These are phyloP conservation scores for Trichocomaceae sp. DNA, from an alignment of 2,329 filamentous ascomycete genomes.

Conservation along the genomic window DNA sequence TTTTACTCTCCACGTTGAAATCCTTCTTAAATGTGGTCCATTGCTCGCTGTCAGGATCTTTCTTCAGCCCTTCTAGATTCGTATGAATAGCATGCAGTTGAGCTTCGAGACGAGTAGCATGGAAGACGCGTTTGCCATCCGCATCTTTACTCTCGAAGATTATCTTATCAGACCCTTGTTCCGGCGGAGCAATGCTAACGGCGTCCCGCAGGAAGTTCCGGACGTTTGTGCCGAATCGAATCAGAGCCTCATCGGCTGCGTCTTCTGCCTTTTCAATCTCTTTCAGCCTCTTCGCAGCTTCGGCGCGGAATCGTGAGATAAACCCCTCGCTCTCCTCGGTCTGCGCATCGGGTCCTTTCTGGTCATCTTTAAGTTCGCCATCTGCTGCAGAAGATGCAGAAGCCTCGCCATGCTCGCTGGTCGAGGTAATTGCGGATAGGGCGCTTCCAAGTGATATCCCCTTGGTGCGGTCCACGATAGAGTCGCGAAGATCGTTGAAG, in stretches of 20 bases:
- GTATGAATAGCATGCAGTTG: slow-evolving; percentile 95
- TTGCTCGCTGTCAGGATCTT: slow-evolving; percentile 69
- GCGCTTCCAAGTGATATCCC: slow-evolving; percentile 58
- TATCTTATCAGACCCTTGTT: slow-evolving; percentile 50
- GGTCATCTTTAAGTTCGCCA: slow-evolving; percentile 22
- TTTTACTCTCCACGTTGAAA: slow-evolving; percentile 80
- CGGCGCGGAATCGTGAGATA: slow-evolving; percentile 65
- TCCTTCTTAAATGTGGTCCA: slow-evolving; percentile 65
- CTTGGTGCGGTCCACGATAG: slow-evolving; percentile 66
- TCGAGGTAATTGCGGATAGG: slow-evolving; percentile 18
- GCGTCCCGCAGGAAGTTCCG: slow-evolving; percentile 86
- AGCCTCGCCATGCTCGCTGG: slow-evolving; percentile 24
- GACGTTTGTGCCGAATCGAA: slow-evolving; percentile 86
- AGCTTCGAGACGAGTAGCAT: slow-evolving; percentile 88
- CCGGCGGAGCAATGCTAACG: slow-evolving; percentile 75
- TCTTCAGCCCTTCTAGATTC: slow-evolving; percentile 69
- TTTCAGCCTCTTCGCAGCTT: slow-evolving; percentile 76
- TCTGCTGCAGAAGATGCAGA: slow-evolving; percentile 23
- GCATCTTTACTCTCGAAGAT: slow-evolving; percentile 93
- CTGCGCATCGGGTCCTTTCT: not conserved
- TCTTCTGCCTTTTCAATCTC: slow-evolving; percentile 90
- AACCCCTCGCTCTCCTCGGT: slow-evolving; percentile 50
- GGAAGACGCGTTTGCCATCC: slow-evolving; percentile 83
- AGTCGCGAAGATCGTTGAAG: slow-evolving; percentile 62
- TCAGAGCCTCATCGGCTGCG: slow-evolving; percentile 86